Base-by-base conservation (phyloP, 2,329 filamentous ascomycete genomes). In the Cercospora nicotianae region DNA sequence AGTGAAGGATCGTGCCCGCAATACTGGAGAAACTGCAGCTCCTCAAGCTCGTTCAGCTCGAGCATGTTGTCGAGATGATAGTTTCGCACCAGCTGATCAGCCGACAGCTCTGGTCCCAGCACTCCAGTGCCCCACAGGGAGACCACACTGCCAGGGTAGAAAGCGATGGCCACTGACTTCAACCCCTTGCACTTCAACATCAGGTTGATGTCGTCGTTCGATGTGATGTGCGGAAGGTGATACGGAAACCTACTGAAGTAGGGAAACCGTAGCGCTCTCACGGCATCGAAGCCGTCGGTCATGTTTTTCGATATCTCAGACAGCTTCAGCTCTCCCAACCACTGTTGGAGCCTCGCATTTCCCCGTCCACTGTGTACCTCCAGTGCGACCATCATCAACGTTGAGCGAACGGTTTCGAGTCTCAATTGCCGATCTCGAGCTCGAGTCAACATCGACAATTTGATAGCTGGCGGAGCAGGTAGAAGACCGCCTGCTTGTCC, bases 171-270 rank as follows among this genome's bases (percentile, higher is more conserved):
- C 26, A 13, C 36, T 60, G 20, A 68, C 7, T n/a, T 59, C 55
- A 73, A 61, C 18, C 66, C 69, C 7, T 23, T 20, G 64, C 72
- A 71, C 58, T 64, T 67, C 36, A 65, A 33, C 31, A 64, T 66
- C 42, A 73, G 61, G 12, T 66, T 64, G 16, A 72, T 20, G 63
- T 72, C 70, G 30, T 66, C 58, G 62, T 72, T 68, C 3, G 60
- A 36, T 5, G 67, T 60, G 12, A 30, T 60, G n/a, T 30, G 23
- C 23, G 23, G 51, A 16, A 57, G 20, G 5, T 57, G 23, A 8
- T 57, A 7, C 23, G 51, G 51, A 5, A 30, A 57, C 8, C 51
- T 26, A 13, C 51, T 57, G 42, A 30, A 57, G 28, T 26, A 57
- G 3, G 51, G 51, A 3, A 57, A 57, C 5, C 12, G 13, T 5